Base-by-base conservation (phyloP, 345 rosid species). In the Aquilaria yunnanensis region DNA sequence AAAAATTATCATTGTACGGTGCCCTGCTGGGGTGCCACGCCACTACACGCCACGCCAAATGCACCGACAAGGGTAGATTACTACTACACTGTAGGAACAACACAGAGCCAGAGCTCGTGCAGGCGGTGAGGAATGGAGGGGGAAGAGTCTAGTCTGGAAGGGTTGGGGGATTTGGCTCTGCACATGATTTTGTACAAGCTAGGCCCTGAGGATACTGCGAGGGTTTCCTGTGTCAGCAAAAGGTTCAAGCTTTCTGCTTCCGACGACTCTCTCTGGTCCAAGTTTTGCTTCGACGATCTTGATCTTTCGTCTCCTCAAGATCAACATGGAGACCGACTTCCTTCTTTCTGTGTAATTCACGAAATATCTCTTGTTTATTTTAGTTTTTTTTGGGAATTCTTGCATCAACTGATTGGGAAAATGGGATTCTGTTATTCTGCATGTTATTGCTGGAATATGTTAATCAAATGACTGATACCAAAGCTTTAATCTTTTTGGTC, bases 201-300 rank as follows among this genome's bases (percentile, higher is more conserved):
- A 57, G 82, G 84, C 5, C 84, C 96, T 2, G 58, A 78, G 59
- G 74, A 61, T 65, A 65, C 84, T 0, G 93, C 78, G 4, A 66
- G 32, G 37, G 83, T 76, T 34, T 79, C 85, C 5, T 86, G 88
- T 64, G 84, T 90, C 29, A 85, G 72, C 79, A 78, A 72, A 67
- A 67, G 80, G 62, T 74, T 90, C 31, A 64, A 45, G 48, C 65
- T 30, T 62, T 76, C 77, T 4, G 80, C 96, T 46, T 74, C 83
- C 5, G 97, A 90, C 10, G 94, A 93, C 5, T 60, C 83, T 10
- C 86, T 93, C 59, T 93, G 98, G 98, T 80, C 84, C 9, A 65
- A 64, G 10, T 80, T 83, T 73, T 86, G 87, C 64, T 71, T 61
- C n/a, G 46, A 55, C 9, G 90, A 90, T 51, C 90, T 93, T 63